phyloP scores from a whole-genome alignment of 805 yeast species.

The Pichia cabralensis region DNA sequence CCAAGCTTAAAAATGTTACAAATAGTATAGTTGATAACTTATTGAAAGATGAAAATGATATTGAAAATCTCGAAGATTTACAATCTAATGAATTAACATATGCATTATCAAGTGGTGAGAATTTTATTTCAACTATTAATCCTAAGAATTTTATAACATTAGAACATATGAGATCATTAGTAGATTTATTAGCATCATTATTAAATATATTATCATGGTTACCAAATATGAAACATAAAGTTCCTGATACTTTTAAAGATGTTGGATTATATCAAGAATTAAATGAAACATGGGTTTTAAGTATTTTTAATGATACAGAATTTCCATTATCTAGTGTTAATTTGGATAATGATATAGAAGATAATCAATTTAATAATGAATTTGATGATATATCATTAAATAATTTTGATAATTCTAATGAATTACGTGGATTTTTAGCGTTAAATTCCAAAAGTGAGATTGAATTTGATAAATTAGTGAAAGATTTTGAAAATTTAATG shows the following conservation, averaged over 20 bases:
- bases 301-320: conserved; percentile 9
- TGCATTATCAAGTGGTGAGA: conserved; percentile 6
- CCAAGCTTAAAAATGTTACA: conserved; percentile 24
- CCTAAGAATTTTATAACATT: conserved; percentile 14
- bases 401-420: neutral
- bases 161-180: conserved; percentile 39
- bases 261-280: conserved; percentile 14
- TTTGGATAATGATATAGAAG: neutral
- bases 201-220: conserved; percentile 54
- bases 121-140: conserved; percentile 2
- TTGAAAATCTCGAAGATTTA: neutral
- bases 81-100: conserved; percentile 7
- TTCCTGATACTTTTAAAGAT: conserved; percentile 10
- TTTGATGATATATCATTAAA: no score
- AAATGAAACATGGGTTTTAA: conserved; percentile 23
- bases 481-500: conserved; percentile 27
- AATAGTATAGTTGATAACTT: conserved; percentile 19
- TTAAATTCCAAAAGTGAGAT: conserved; percentile 19
- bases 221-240: conserved; percentile 39
- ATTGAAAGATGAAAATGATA: conserved; percentile 8
- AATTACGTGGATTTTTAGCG: conserved; percentile 16
- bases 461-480: conserved; percentile 30
- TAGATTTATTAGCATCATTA: conserved; percentile 44
- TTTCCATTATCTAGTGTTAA: conserved; percentile 5
- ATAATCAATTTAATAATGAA: conserved; percentile 1